Evolutionary conservation across 345 rosid species (phyloP).

Genomic region (Bretschneidera sinensis): DNA sequence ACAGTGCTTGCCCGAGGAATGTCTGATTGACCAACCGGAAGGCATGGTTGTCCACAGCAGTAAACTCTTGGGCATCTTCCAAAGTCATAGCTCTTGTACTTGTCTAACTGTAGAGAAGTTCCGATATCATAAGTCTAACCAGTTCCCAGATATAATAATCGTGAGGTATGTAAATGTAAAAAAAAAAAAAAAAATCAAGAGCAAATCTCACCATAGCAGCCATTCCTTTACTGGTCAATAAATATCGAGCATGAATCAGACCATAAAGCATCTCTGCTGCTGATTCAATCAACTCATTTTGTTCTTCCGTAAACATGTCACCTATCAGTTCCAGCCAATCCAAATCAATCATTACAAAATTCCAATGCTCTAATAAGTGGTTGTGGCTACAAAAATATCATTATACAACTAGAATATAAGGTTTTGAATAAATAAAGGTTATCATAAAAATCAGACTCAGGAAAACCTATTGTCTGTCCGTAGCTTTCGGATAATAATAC

Average conservation of each 20-base stretch:
- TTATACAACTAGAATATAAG: neutral
- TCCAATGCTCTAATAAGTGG: conserved; percentile 1
- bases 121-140: conserved; percentile 5
- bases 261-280: conserved; percentile 99
- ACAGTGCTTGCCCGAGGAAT: conserved; percentile 86
- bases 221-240: conserved; percentile 92
- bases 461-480: too few species aligned
- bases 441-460: neutral
- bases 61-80: conserved; percentile 98
- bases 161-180: conserved; percentile 4
- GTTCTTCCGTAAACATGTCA: conserved; percentile 93
- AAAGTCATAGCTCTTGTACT: conserved; percentile 89
- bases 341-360: conserved; percentile 25
- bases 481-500: too few species aligned
- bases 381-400: neutral
- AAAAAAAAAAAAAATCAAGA: neutral
- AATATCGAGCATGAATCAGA: conserved; percentile 85
- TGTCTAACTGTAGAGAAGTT: conserved; percentile 61
- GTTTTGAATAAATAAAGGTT: neutral
- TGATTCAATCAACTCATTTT: conserved; percentile 88
- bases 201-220: conserved; percentile 73
- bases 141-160: conserved; percentile 1
- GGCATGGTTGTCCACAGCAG: conserved; percentile 94
- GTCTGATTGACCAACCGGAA: conserved; percentile 90
- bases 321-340: conserved; percentile 47